Evolutionary conservation across 306 rosid species (phyloP), one percentile per base, ranked within the genome.

Genomic region (Vigna radiata): DNA sequence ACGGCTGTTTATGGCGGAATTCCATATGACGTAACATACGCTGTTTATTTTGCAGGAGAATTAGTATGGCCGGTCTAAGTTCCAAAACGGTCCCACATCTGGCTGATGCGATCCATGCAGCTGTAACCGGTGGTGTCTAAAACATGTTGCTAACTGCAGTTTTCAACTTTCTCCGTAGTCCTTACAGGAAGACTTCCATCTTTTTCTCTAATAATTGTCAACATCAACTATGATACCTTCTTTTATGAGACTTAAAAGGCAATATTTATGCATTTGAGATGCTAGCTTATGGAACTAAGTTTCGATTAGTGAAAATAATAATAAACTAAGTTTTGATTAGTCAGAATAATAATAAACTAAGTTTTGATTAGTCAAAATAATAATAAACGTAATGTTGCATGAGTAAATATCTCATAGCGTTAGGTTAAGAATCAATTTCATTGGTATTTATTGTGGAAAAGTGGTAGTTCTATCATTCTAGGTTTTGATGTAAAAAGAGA

Each of bases 21-120:
- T 73, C 36, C 17, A 19, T 4, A 50, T 79, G 18, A 72, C 69
- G 70, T 11, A 66, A 66, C 52, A 54, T 50, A 48, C 27, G 13
- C 7, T 41, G 50, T 76, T 68, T 63, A 39, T 79, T 76, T 50
- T 84, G 86, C 92, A 96, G 99, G 91, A 90, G 98, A 84, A 96
- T 96, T 61, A 96, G 99, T 89, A 93, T 96, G 99, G 98, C 99
- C 41, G 98, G 99, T 79, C 86, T 96, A 85, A 93, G 98, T 84
- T 82, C 97, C 27, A 93, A 56, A 85, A 96, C 98, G 6, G 97
- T 96, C 19, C 91, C 97, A 31, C 99, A 91, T 82, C 89, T 96
- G 67, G 88, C 97, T 0, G 97, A 96, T 41, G 98, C 96, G 29
- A 93, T 96, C 33, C 96, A 96, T 80, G 94, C 96, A 4, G 98